phyloP scores from a whole-genome alignment of 179 eudicot genomes.

The Camellia oleifera region DNA sequence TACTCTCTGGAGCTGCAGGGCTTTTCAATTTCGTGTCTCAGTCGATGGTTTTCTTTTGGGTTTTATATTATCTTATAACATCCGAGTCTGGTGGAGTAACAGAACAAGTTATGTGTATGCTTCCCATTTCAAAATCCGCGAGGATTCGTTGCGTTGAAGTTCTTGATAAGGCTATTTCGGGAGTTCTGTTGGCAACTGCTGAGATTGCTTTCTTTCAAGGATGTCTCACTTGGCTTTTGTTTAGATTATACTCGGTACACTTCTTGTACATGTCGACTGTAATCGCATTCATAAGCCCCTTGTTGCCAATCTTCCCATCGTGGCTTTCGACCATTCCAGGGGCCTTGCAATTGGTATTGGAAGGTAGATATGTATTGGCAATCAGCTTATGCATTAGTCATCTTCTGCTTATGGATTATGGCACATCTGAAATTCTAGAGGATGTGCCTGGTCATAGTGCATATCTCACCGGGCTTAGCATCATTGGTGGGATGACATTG shows the following conservation, averaged over 20 bases:
- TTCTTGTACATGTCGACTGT: constrained; percentile 85
- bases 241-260: constrained; percentile 78
- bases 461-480: constrained; percentile 88
- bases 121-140: constrained; percentile 62
- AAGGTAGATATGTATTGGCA: constrained; percentile 66
- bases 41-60: constrained; percentile 89
- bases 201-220: constrained; percentile 86
- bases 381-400: constrained; percentile 53
- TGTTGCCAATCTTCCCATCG: constrained; percentile 74
- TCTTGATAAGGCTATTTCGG: constrained; percentile 76
- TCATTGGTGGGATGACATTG: constrained; percentile 93
- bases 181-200: constrained; percentile 75
- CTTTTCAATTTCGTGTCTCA: constrained; percentile 74
- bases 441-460: constrained; percentile 80
- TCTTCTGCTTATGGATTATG: constrained; percentile 73
- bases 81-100: constrained; percentile 72
- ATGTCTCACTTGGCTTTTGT: constrained; percentile 88
- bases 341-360: constrained; percentile 62
- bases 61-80: constrained; percentile 84
- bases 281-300: constrained; percentile 68
- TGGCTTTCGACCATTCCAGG: constrained; percentile 74
- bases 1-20: constrained; percentile 83
- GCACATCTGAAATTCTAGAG: constrained; percentile 66
- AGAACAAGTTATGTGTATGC: constrained; percentile 60
- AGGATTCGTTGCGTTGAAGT: constrained; percentile 81